Percentiles rank a stretch among this genome's conserved stretches.
phyloP scores from a whole-genome alignment of 768 basidiomycete species.

The Suillus fuscotomentosus region DNA sequence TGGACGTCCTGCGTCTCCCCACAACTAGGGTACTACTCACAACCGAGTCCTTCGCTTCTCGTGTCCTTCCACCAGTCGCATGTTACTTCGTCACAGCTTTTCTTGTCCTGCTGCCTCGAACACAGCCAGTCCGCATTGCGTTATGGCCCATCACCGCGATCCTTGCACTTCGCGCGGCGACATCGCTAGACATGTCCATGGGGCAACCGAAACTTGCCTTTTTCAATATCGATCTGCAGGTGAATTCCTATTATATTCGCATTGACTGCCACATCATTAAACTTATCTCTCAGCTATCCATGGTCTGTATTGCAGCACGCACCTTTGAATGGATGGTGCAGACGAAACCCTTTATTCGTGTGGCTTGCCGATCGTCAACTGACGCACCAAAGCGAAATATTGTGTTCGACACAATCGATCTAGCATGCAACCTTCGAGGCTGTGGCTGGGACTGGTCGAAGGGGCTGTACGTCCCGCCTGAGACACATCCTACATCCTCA shows the following conservation, averaged over 20 bases:
- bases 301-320: constrained; percentile 12
- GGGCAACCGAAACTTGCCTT: background rate
- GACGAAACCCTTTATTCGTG: constrained; percentile 14
- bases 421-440: constrained; percentile 53
- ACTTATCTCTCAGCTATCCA: constrained; percentile 10
- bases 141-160: constrained; percentile 45
- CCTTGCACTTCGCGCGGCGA: constrained; percentile 38
- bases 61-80: constrained; percentile 40
- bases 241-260: background rate
- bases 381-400: background rate
- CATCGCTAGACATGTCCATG: constrained; percentile 9
- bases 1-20: constrained; percentile 9
- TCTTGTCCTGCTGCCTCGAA: constrained; percentile 46
- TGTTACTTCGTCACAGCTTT: constrained; percentile 50
- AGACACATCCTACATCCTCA: constrained; percentile 40
- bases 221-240: constrained; percentile 13
- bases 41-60: constrained; percentile 29
- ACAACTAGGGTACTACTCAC: constrained; percentile 26
- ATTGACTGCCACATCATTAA: background rate
- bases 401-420: constrained; percentile 44
- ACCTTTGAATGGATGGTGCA: constrained; percentile 17
- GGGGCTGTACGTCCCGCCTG: constrained; percentile 25
- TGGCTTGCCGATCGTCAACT: background rate
- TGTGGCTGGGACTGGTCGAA: constrained; percentile 61
- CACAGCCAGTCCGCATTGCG: constrained; percentile 42